Percentiles rank a stretch among this genome's conserved stretches.
These are phyloP conservation scores for Clarireedia monteithiana DNA, from an alignment of 2,329 filamentous ascomycete genomes.

Conservation along the genomic window DNA sequence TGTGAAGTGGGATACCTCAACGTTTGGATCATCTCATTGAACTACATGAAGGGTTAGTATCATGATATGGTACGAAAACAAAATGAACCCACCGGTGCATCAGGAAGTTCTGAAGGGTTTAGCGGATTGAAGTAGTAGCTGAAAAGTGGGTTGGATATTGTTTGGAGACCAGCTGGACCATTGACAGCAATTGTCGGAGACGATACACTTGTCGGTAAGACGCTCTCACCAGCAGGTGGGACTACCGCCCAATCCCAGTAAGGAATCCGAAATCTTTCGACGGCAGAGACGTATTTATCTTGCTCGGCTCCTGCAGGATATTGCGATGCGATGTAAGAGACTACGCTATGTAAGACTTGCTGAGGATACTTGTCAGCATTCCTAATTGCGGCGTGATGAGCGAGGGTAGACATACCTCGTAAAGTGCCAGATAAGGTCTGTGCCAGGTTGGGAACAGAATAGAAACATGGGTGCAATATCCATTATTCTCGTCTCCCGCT, in stretches of 20 bases:
- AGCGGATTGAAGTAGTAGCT: slow-evolving; percentile 41
- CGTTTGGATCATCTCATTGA: slow-evolving; percentile 52
- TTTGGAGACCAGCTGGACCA: slow-evolving; percentile 40
- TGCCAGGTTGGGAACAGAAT: slow-evolving; percentile 40
- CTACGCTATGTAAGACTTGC: slow-evolving; percentile 44
- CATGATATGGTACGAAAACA: not conserved
- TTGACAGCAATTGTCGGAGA: slow-evolving; percentile 39
- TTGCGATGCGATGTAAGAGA: slow-evolving; percentile 36
- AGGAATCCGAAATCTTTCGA: slow-evolving; percentile 35
- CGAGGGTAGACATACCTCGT: slow-evolving; percentile 37
- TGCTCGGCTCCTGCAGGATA: slow-evolving; percentile 23
- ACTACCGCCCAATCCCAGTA: slow-evolving; percentile 42
- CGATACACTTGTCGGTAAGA: slow-evolving; percentile 41
- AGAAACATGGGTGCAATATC: slow-evolving; percentile 26
- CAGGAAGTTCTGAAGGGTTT: slow-evolving; percentile 44
- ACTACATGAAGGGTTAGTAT: slow-evolving; percentile 33
- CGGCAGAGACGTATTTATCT: slow-evolving; percentile 38
- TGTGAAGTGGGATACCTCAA: slow-evolving; percentile 43
- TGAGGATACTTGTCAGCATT: slow-evolving; percentile 25
- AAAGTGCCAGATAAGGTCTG: slow-evolving; percentile 46
- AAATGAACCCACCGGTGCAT: slow-evolving; percentile 44
- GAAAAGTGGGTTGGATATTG: slow-evolving; percentile 44
- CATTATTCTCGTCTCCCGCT: slow-evolving; percentile 14
- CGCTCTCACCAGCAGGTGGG: slow-evolving; percentile 40
- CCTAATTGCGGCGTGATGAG: not conserved